These are phyloP conservation scores for Saussurea involucrata DNA, from an alignment of 129 eudicot genomes.

Conservation along the genomic window DNA sequence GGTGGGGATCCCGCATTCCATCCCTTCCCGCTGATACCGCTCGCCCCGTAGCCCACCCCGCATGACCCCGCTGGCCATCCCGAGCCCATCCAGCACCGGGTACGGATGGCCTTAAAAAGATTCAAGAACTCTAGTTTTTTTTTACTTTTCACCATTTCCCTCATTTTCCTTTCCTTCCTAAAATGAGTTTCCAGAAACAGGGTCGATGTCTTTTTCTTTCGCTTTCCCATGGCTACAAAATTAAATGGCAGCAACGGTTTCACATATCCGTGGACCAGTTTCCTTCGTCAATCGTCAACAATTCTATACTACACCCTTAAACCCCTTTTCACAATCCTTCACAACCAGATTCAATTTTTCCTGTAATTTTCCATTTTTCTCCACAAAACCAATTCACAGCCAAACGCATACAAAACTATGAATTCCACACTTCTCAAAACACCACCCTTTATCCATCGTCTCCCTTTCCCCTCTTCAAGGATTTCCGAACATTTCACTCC, in stretches of 20 bases:
- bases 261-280: not conserved
- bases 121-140: too few species aligned
- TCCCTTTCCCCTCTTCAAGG: constrained; percentile 11
- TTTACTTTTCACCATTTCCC: too few species aligned
- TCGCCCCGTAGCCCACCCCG: too few species aligned
- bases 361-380: not conserved
- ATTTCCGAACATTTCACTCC: not conserved
- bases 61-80: too few species aligned
- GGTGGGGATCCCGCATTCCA: too few species aligned
- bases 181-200: too few species aligned
- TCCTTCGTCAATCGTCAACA: too few species aligned
- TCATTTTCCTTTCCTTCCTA: too few species aligned
- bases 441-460: constrained; percentile 18
- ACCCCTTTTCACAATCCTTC: not conserved
- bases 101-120: too few species aligned
- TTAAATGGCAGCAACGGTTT: not conserved
- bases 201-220: too few species aligned
- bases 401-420: constrained; percentile 12
- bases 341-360: not conserved
- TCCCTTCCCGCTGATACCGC: too few species aligned
- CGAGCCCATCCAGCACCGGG: too few species aligned
- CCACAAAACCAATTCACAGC: not conserved
- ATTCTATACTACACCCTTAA: not conserved
- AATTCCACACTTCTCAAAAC: constrained; percentile 32
- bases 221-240: not conserved